Conservation (phyloP, 2,329 filamentous ascomycete genomes). For the Dothideomycetidae sp. region DNA sequence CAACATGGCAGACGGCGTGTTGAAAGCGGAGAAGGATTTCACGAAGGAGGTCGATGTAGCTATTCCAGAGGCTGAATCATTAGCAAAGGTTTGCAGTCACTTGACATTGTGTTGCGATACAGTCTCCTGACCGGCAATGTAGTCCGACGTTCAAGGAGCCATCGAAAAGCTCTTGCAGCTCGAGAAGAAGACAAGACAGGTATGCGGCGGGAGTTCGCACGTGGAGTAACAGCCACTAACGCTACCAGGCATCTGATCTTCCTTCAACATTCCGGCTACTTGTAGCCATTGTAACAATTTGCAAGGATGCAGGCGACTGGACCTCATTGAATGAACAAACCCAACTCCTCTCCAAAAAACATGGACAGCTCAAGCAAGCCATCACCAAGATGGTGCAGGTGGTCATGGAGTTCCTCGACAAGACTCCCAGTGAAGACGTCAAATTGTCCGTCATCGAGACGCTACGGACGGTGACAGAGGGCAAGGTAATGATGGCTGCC, state of each 20-base stretch:
- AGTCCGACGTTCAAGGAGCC: slow-evolving; percentile 69
- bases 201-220: slow-evolving; percentile 27
- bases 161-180: slow-evolving; percentile 84
- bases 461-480: slow-evolving; percentile 87
- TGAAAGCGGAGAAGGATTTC: slow-evolving; percentile 98
- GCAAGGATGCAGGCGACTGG: slow-evolving; percentile 89
- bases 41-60: slow-evolving; percentile 87
- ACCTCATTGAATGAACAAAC: slow-evolving; percentile 92
- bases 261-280: slow-evolving; percentile 85
- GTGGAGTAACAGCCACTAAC: slow-evolving; percentile 1
- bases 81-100: slow-evolving; percentile 55
- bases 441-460: slow-evolving; percentile 94
- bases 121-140: slow-evolving; percentile 15
- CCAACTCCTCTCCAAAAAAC: slow-evolving; percentile 92
- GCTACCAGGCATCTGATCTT: slow-evolving; percentile 73
- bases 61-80: slow-evolving; percentile 77
- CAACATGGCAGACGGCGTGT: slow-evolving; percentile 62
- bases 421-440: slow-evolving; percentile 68
- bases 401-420: slow-evolving; percentile 82
- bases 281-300: slow-evolving; percentile 79
- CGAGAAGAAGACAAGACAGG: slow-evolving; percentile 96
- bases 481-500: slow-evolving; percentile 49
- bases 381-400: slow-evolving; percentile 98
- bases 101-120: slow-evolving; percentile 11
- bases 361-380: slow-evolving; percentile 98